Evolutionary conservation across 1,284 basidiomycete genomes (phyloP).

Genomic region (Trichosporon sp.): DNA sequence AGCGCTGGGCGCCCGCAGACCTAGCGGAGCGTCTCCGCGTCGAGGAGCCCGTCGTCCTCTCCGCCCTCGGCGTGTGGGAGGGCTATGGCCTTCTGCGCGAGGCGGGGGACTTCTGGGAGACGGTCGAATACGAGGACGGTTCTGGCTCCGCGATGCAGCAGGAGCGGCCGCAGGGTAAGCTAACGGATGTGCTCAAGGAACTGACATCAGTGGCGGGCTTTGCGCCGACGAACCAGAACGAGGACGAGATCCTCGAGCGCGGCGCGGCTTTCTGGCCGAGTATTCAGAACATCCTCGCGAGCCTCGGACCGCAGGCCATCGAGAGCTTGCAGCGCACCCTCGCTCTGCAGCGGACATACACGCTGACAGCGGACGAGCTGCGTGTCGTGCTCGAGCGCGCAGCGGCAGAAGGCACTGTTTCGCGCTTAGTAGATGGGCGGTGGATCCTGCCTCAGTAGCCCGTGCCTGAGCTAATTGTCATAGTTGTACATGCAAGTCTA

Average conservation of each 20-base stretch:
- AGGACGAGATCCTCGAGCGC: slow-evolving; percentile 2
- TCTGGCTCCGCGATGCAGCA: slow-evolving; percentile 44
- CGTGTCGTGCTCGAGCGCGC: slow-evolving; percentile 2
- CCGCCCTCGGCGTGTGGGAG: slow-evolving; percentile 79
- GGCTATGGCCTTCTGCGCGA: slow-evolving; percentile 69
- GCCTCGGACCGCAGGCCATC: slow-evolving; percentile 70
- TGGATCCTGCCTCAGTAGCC: neutral
- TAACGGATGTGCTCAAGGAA: slow-evolving; percentile 67
- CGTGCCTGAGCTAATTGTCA: neutral
- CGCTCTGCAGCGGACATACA: slow-evolving; percentile 73
- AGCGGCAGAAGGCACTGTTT: neutral
- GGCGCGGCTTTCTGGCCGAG: neutral
- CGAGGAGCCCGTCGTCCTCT: slow-evolving; percentile 66
- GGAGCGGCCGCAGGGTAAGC: slow-evolving; percentile 58
- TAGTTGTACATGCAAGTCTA: slow-evolving; percentile 17
- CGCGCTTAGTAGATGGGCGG: slow-evolving; percentile 1
- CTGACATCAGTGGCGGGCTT: slow-evolving; percentile 11
- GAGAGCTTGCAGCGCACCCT: slow-evolving; percentile 81
- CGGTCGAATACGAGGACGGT: slow-evolving; percentile 25
- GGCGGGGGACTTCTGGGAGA: slow-evolving; percentile 50
- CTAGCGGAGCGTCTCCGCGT: slow-evolving; percentile 68
- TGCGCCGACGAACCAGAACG: neutral
- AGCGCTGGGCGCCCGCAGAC: slow-evolving; percentile 61
- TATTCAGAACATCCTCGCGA: slow-evolving; percentile 67
- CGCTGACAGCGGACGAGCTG: slow-evolving; percentile 74